Conservation (phyloP, 345 rosid genomes). For the Nephelium lappaceum region DNA sequence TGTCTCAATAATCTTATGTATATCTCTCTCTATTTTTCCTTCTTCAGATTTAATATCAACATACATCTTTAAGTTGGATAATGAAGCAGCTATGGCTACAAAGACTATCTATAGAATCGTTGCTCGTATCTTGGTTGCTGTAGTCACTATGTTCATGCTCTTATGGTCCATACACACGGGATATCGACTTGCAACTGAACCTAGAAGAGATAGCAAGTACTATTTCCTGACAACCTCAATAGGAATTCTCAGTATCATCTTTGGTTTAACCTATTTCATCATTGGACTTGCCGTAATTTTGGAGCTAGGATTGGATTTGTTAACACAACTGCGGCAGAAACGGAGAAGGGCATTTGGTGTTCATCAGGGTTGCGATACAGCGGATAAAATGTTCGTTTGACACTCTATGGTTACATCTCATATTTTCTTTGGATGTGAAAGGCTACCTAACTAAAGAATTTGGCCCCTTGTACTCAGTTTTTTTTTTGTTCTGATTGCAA, state of each 20-base stretch:
- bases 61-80: background rate
- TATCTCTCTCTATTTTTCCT: background rate
- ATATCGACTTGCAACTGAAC: conserved; percentile 35
- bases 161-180: conserved; percentile 32
- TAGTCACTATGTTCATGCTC: conserved; percentile 21
- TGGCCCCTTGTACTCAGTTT: background rate
- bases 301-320: conserved; percentile 32
- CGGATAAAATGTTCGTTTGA: background rate
- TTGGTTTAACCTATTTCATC: conserved; percentile 35
- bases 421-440: background rate
- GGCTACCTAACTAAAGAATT: background rate
- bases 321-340: conserved; percentile 13
- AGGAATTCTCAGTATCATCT: conserved; percentile 29
- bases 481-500: background rate
- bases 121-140: conserved; percentile 2
- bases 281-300: conserved; percentile 30
- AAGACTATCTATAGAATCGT: conserved; percentile 13
- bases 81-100: conserved; percentile 27
- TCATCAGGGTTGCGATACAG: conserved; percentile 11
- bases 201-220: conserved; percentile 26
- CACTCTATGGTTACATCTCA: background rate
- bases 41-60: conserved; percentile 7
- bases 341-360: conserved; percentile 1
- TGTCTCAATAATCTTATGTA: background rate
- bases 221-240: conserved; percentile 31